Conservation (phyloP, 1,139 yeast genomes). For the Suhomyces atakaporum region DNA sequence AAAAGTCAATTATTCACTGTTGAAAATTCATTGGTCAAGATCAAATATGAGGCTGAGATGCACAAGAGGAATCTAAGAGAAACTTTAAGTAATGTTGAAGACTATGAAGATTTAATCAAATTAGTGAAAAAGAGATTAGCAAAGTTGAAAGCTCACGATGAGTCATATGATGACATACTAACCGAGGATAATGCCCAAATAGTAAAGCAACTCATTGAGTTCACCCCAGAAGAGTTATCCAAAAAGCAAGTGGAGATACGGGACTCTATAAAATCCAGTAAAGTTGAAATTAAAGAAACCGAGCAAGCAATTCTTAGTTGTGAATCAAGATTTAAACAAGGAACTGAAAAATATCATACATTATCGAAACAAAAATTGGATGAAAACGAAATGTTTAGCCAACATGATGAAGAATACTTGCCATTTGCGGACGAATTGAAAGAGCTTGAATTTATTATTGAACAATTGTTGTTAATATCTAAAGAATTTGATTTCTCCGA, state of each 20-base stretch:
- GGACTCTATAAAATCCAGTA: conserved; percentile 13
- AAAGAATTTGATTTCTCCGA: conserved; percentile 83
- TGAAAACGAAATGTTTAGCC: conserved; percentile 18
- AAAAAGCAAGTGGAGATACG: conserved; percentile 14
- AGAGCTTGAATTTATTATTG: conserved; percentile 73
- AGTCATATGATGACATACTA: conserved; percentile 14
- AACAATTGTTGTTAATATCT: conserved; percentile 70
- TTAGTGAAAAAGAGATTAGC: conserved; percentile 14
- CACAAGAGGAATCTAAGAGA: conserved; percentile 15
- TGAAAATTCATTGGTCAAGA: conserved; percentile 16
- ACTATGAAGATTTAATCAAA: conserved; percentile 16
- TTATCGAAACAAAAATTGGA: conserved; percentile 16
- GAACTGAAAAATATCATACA: conserved; percentile 20
- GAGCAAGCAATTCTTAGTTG: conserved; percentile 26
- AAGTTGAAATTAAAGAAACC: conserved; percentile 17
- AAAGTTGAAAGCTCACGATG: conserved; percentile 14
- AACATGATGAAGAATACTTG: conserved; percentile 25
- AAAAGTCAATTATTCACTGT: conserved; percentile 17
- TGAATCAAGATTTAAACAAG: conserved; percentile 21
- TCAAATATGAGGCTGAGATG: conserved; percentile 18
- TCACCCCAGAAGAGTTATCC: conserved; percentile 16
- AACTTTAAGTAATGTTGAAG: conserved; percentile 12
- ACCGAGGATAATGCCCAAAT: conserved; percentile 19
- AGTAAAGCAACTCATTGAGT: conserved; percentile 17
- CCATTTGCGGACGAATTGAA: conserved; percentile 40